Base-by-base conservation (phyloP, 371 early-diverging fungal species). In the Circinella umbellata region DNA sequence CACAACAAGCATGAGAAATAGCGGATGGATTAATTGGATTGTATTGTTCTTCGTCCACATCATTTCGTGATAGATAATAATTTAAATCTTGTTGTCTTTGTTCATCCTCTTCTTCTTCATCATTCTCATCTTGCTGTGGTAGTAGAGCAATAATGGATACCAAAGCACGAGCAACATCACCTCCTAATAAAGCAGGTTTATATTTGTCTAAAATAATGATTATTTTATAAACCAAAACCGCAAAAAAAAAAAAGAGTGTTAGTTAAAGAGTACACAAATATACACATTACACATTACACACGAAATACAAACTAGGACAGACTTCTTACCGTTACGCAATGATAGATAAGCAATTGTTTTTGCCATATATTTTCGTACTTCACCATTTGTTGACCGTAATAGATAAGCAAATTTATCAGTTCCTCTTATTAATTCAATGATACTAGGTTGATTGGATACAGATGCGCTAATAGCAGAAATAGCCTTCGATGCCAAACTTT, bases 301-400 rank as follows among this genome's bases (percentile, higher is more conserved):
- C 9, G 47, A 47, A 47, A 1, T 15, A 47, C 47, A 47, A 51
- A 14, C 8, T 3, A 51, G 5, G 15, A n/a, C 1, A 46, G 14
- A 61, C 20, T n/a, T 27, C 6, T 69, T 78, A 82, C 85, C 85
- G 69, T 87, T 89, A 35, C 87, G 74, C 35, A 89, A 73, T 0
- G 89, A 89, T 6, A 89, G 61, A 63, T 85, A 89, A 0, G 89
- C 89, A 66, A 87, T 78, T 15, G 89, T 80, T 59, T 89, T 89
- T 48, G 87, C 86, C 4, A 76, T 81, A 63, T 89, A 89, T 72
- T 87, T 89, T 65, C 76, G 67, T 14, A 84, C 83, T 66, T 83
- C 81, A 9, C 66, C 64, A 57, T 83, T 80, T 0, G 60, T 47
- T 1, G 83, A 78, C 38, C 74, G 59, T 34, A 86, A 46, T n/a